Evolutionary conservation across 768 basidiomycete genomes (phyloP), one percentile per base, ranked within the genome.

Genomic region (Astraeus odoratus): DNA sequence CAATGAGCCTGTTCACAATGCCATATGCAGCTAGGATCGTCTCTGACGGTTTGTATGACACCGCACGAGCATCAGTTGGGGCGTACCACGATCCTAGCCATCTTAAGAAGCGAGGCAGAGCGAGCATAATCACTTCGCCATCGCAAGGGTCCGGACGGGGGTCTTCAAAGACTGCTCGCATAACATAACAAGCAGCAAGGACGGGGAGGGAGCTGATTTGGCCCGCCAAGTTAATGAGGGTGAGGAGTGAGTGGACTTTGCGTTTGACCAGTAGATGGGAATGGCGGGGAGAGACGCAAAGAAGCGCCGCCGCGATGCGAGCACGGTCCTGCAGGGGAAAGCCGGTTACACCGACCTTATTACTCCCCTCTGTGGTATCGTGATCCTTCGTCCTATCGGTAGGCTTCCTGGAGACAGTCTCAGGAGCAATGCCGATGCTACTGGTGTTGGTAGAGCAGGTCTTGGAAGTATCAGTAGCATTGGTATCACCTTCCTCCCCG

Each of bases 1-100:
- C 43, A 1, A 76, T 57, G 34, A 80, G 65, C 42, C 66, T 67
- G 39, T 71, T 61, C n/a, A 74, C 50, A 34, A 76, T 56, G 25
- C 51, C 50, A 51, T 77, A 81, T 7, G 76, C 56, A 9, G 63
- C 52, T 39, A 61, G 65, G 20, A 73, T 62, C 20, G 67, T 44
- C 10, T 48, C 40, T 2, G 74, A 66, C 3, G 75, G 73, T 35
- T 47, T 52, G 51, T 71, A 69, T n/a, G 57, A 58, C 33, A 69
- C 56, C n/a, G 59, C 50, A 31, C 46, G 44, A 22, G 58, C 51
- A 3, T 60, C 62, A n/a, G 49, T 40, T 15, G 68, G 68, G 6
- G 45, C 56, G 4, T 43, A 48, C 37, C 60, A 45, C 8, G 50
- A 37, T 48, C 43, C 40, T 31, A 68, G 54, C 42, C 54, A 58